phyloP scores from a whole-genome alignment of 306 rosid genomes.

The Fragaria vesca region DNA sequence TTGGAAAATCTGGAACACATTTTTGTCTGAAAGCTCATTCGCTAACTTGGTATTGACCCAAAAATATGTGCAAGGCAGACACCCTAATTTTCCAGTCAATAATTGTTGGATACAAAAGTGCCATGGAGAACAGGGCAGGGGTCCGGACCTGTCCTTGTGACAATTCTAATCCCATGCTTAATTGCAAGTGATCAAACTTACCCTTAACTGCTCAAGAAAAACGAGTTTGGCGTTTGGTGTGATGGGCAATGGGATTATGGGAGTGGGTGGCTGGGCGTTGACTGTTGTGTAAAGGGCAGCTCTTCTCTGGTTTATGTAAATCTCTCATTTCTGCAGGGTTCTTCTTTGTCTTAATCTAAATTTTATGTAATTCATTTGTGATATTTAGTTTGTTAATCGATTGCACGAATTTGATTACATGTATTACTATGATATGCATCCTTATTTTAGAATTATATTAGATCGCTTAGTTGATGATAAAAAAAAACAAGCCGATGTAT shows the following conservation, averaged over 20 bases:
- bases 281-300: background rate
- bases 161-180: background rate
- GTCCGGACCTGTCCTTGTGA: constrained; percentile 19
- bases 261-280: background rate
- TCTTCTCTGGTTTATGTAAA: background rate
- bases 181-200: background rate
- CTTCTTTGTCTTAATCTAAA: no score
- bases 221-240: background rate
- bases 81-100: background rate
- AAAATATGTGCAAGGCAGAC: background rate
- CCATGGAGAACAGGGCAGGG: constrained; percentile 13
- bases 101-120: constrained; percentile 4
- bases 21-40: constrained; percentile 31
- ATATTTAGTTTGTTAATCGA: no score
- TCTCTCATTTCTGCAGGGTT: background rate
- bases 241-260: background rate
- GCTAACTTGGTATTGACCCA: constrained; percentile 7
- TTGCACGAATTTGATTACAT: no score
- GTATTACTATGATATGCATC: no score
- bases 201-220: background rate
- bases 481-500: no score
- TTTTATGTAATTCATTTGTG: background rate
- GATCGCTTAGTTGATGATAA: no score
- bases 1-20: constrained; percentile 21
- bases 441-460: no score